These are phyloP conservation scores for Arabidopsis hybrid DNA, from an alignment of 441 rosid species.

Conservation along the genomic window DNA sequence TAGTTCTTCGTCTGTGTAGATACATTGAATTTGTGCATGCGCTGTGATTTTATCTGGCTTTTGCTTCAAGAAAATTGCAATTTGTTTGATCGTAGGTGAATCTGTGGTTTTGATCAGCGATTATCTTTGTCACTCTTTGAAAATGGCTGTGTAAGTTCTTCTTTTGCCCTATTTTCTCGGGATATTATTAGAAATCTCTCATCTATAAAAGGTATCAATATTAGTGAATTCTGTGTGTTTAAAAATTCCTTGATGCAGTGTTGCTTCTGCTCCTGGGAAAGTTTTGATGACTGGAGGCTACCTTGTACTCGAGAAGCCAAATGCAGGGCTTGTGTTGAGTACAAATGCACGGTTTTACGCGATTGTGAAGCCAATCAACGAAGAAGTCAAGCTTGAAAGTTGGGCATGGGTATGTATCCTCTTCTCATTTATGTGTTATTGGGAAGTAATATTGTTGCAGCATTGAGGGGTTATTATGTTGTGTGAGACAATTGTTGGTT, in stretches of 20 bases:
- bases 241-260: conserved; percentile 47
- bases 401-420: conserved; percentile 78
- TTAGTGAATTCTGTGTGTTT: not conserved
- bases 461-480: not conserved
- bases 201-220: conserved; percentile 12
- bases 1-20: not conserved
- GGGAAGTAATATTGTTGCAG: not conserved
- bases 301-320: conserved; percentile 91
- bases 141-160: conserved; percentile 40
- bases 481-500: conserved; percentile 22
- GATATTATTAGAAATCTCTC: conserved; percentile 22
- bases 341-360: conserved; percentile 92
- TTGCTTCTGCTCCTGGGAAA: conserved; percentile 98
- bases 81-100: conserved; percentile 43
- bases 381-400: conserved; percentile 70
- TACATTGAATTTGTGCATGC: conserved; percentile 15
- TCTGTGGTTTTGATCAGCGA: conserved; percentile 32
- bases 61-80: conserved; percentile 14
- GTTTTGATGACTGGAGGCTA: conserved; percentile 97
- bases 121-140: conserved; percentile 27
- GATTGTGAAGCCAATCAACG: conserved; percentile 74
- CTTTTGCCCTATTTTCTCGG: not conserved
- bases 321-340: conserved; percentile 85
- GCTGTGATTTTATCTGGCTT: conserved; percentile 14
- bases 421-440: conserved; percentile 2